Base-by-base conservation (phyloP, 148 eudicot genomes). In the Arbutus unedo region DNA sequence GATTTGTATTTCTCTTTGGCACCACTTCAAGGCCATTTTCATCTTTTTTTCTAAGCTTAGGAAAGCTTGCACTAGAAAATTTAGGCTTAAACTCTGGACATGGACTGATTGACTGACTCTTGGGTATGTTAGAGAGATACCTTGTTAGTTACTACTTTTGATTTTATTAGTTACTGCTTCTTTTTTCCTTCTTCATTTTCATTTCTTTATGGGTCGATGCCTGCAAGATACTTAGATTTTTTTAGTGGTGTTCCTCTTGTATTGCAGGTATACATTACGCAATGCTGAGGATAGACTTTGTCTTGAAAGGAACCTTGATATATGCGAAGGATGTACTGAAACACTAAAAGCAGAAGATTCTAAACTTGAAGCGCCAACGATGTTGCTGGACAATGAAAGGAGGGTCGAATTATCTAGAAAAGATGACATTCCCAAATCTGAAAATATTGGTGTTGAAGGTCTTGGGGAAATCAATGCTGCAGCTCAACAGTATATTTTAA, bases 221-320 rank as follows among this genome's bases (percentile, higher is more conserved):
- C 68, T 44, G 19, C 31, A 59, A 53, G 21, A 8, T 10, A 68
- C 18, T 15, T 73, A 78, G 44, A 25, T n/a, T 50, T 81, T 64
- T 25, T 54, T 25, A 73, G 76, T 50, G 23, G 56, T 48, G 49
- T 47, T 82, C 81, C 51, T 81, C 16, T 74, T 74, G 59, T 60
- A 66, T 50, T 91, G 88, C 94, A 96, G 99, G 87, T 94, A 96
- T 89, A 94, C 99, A 53, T 87, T 96, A 78, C 85, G 93, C 79
- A 96, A 96, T 93, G 99, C 98, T 81, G 99, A 96, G 87, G 93
- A 93, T 81, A 93, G 99, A 89, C 98, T 96, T 68, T 94, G 95
- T 81, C 94, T 96, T 77, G 98, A 96, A 83, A 94, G 87, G 85
- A 96, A 90, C 88, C 91, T 96, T 87, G 99, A 87, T 67, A 89